Evolutionary conservation across 1,284 basidiomycete genomes (phyloP).

Genomic region (Psilocybe mexicana): DNA sequence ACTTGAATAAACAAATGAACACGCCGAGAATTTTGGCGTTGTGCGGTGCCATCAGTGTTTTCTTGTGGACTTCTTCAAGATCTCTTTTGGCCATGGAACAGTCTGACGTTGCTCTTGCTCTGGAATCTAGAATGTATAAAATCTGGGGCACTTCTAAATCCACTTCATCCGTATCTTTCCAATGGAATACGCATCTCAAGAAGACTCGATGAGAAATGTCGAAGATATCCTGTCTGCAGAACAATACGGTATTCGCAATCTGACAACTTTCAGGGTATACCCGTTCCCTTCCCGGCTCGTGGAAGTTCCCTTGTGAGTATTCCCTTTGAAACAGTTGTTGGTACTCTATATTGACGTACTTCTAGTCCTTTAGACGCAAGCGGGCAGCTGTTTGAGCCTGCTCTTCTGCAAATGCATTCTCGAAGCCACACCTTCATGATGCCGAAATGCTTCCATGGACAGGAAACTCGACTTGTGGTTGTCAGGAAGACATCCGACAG

Average conservation of each 20-base stretch:
- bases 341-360: too few relatives aligned
- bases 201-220: too few relatives aligned
- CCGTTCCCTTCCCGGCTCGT: not conserved
- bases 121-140: too few relatives aligned
- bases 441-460: constrained; percentile 2
- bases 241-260: not conserved
- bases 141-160: too few relatives aligned
- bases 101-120: too few relatives aligned
- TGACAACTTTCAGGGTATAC: not conserved
- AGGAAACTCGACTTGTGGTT: not conserved
- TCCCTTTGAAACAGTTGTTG: not conserved
- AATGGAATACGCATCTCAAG: too few relatives aligned
- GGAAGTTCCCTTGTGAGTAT: constrained; percentile 1
- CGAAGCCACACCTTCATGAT: not conserved
- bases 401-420: not conserved
- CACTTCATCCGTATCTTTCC: too few relatives aligned
- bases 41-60: too few relatives aligned
- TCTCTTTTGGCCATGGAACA: too few relatives aligned
- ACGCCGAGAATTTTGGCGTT: too few relatives aligned
- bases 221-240: not conserved
- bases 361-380: not conserved
- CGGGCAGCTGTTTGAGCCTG: not conserved
- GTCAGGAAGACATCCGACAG: not conserved
- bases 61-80: too few relatives aligned
- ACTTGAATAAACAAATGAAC: too few relatives aligned